These are phyloP conservation scores for Solanum pimpinellifolium DNA, from an alignment of 257 asterid genomes.

Conservation along the genomic window DNA sequence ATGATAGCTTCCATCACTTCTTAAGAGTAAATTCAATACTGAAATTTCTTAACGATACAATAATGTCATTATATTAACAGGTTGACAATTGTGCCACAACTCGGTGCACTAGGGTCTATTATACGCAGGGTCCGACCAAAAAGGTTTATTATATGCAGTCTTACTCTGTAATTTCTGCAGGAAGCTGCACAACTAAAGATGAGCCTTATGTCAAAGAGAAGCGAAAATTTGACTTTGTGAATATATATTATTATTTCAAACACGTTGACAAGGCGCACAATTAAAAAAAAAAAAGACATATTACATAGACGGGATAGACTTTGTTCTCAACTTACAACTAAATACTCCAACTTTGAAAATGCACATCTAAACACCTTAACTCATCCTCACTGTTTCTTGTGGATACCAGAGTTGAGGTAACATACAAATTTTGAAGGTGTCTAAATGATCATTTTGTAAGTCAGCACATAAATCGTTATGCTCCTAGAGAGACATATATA, in stretches of 20 bases:
- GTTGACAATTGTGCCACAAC: not conserved
- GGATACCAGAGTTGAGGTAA: not conserved
- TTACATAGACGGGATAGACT: not conserved
- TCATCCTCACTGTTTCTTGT: not conserved
- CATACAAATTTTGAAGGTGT: not conserved
- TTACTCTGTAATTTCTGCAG: not conserved
- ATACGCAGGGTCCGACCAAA: not conserved
- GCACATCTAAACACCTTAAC: not conserved
- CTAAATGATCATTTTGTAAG: not conserved
- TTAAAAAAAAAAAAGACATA: not conserved
- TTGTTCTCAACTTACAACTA: not conserved
- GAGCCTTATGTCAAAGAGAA: not conserved
- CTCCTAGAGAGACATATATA: not conserved
- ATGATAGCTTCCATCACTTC: too few relatives aligned
- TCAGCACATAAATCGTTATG: not conserved
- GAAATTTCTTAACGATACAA: not conserved
- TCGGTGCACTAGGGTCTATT: not conserved
- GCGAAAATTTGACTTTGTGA: not conserved
- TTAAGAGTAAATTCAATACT: too few relatives aligned
- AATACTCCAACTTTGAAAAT: not conserved
- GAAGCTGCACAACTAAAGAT: not conserved
- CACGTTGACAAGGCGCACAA: not conserved
- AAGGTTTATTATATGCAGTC: rapidly evolving
- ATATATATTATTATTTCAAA: not conserved
- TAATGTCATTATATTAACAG: not conserved